Conservation (phyloP, 2,329 filamentous ascomycete species). For the Monilinia fructigena region DNA sequence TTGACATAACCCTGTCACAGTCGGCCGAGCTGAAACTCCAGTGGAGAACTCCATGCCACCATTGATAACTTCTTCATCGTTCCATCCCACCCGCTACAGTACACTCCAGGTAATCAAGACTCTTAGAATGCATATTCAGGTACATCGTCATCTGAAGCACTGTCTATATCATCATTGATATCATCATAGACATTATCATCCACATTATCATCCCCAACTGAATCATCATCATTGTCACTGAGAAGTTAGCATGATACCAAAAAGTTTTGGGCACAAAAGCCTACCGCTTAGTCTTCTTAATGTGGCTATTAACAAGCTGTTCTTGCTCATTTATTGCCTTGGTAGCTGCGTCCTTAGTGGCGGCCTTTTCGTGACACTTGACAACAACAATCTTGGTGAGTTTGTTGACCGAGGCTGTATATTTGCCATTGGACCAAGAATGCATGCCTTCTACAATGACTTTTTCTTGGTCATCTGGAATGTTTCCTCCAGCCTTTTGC, state of each 20-base stretch:
- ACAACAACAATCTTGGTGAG: neutral
- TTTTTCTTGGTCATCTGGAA: neutral
- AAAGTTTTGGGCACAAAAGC: neutral
- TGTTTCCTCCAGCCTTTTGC: neutral
- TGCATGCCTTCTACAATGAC: neutral
- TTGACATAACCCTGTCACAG: neutral
- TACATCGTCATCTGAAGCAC: neutral
- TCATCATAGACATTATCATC: too few species aligned
- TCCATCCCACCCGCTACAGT: neutral
- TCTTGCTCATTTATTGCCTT: neutral
- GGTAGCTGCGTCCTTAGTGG: neutral
- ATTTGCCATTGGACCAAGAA: neutral
- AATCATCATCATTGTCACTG: neutral
- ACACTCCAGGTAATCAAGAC: neutral
- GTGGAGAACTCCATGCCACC: neutral
- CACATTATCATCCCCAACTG: neutral
- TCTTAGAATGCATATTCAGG: neutral
- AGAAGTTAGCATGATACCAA: neutral
- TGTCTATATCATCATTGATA: neutral
- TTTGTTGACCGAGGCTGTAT: neutral
- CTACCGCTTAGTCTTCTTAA: neutral
- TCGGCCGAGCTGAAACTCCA: neutral
- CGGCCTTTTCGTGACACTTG: neutral
- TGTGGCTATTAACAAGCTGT: neutral
- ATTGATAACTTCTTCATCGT: neutral